Evolutionary conservation across 2,329 filamentous ascomycete species (phyloP).

Genomic region (Mycogone perniciosa): DNA sequence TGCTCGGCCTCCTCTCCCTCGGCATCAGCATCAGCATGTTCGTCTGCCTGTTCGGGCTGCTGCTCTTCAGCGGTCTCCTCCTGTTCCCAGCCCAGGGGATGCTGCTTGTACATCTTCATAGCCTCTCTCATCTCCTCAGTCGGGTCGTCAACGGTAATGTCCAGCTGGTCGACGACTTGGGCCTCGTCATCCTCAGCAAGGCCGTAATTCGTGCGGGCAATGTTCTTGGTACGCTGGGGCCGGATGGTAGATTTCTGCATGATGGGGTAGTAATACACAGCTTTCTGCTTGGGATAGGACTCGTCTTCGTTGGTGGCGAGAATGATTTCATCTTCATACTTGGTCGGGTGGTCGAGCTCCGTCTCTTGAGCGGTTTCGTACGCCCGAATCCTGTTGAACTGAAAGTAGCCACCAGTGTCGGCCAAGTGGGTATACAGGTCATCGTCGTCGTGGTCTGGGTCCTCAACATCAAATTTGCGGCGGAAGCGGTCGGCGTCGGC

Average conservation of each 20-base stretch:
- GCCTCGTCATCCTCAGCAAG: conserved; percentile 41
- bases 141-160: conserved; percentile 50
- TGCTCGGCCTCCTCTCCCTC: conserved; percentile 23
- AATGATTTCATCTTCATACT: conserved; percentile 59
- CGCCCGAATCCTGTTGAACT: conserved; percentile 54
- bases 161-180: conserved; percentile 49
- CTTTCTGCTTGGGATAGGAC: conserved; percentile 46
- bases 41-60: conserved; percentile 12
- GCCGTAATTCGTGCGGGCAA: conserved; percentile 44
- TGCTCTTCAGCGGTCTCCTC: conserved; percentile 20
- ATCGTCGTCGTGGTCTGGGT: conserved; percentile 48
- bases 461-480: conserved; percentile 52
- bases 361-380: conserved; percentile 58
- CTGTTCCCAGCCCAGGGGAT: conserved; percentile 45
- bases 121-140: conserved; percentile 46
- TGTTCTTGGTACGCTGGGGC: conserved; percentile 58
- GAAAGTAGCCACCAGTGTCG: conserved; percentile 46
- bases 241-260: conserved; percentile 58
- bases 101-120: conserved; percentile 46
- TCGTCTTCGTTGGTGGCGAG: conserved; percentile 52
- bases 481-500: conserved; percentile 50
- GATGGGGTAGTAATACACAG: conserved; percentile 62
- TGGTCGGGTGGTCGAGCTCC: conserved; percentile 50
- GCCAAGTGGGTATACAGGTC: conserved; percentile 48
- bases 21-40: conserved; percentile 25